These are phyloP conservation scores for Fraxinus floribunda DNA, from an alignment of 305 asterid species.

Conservation along the genomic window DNA sequence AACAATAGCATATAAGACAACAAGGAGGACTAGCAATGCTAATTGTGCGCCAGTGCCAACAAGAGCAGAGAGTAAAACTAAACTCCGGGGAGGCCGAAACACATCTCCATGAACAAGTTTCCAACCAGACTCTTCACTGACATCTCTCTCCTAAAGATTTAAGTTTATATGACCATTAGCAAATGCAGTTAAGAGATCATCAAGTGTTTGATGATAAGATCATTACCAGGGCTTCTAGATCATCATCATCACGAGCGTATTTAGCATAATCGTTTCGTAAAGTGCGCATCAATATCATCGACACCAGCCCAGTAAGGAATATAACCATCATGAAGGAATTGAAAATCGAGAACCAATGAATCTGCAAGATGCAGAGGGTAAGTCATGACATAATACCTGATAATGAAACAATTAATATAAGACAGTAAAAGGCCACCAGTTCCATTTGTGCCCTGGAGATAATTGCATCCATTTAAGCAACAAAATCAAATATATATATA, in stretches of 20 bases:
- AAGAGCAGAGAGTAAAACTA: constrained; percentile 48
- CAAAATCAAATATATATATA: neutral
- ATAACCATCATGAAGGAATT: constrained; percentile 72
- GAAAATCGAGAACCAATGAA: constrained; percentile 66
- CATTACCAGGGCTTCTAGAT: constrained; percentile 50
- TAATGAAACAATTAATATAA: constrained; percentile 8
- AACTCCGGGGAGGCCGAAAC: constrained; percentile 44
- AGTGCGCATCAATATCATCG: constrained; percentile 52
- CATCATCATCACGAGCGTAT: constrained; percentile 61
- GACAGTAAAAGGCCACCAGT: neutral
- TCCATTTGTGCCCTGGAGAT: neutral
- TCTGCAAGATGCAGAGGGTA: constrained; percentile 36
- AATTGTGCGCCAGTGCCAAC: constrained; percentile 57
- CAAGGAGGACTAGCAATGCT: constrained; percentile 51
- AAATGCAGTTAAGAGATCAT: neutral
- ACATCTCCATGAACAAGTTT: constrained; percentile 62
- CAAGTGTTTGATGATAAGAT: neutral
- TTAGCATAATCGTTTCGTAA: constrained; percentile 56
- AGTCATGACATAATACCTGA: constrained; percentile 13
- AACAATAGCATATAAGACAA: constrained; percentile 49
- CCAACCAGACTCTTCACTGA: constrained; percentile 61
- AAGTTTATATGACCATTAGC: neutral
- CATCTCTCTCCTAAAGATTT: constrained; percentile 50
- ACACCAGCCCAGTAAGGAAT: constrained; percentile 58
- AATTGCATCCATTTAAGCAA: constrained; percentile 4